Base-by-base conservation (phyloP, 495 filamentous ascomycete genomes). In the Polyplosphaeria fusca region DNA sequence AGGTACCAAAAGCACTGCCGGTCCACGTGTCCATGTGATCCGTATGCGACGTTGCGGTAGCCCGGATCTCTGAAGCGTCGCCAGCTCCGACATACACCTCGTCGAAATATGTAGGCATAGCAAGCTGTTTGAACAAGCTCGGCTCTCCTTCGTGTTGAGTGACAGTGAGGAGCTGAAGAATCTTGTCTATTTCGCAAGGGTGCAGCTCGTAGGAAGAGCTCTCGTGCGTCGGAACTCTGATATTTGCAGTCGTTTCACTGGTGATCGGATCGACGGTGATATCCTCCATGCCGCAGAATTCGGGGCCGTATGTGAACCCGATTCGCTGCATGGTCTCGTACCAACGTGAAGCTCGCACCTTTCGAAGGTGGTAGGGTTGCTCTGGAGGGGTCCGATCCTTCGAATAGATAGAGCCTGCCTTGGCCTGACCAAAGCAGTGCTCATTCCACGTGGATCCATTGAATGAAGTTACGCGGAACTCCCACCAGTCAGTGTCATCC, bases 341-440 rank as follows among this genome's bases (percentile, higher is more conserved):
- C 49, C 49, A 52, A 9, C 24, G 23, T 13, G 3, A 4, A 1
- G 47, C 14, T 12, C 16, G 19, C 2, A 37, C 35, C 38, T 41
- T 41, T 27, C 19, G 32, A 25, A 41, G 32, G 13, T 27, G 38
- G 12, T 41, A 9, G 5, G 38, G 46, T 20, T 48, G 46, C 18
- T 20, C 18, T 4, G 23, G 24, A 35, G 23, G 23, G 3, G 27
- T 3, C 18, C 13, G 5, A 16, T 48, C 27, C 3, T 16, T 35
- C 12, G 46, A 5, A 19, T 35, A 35, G 4, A 30, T 35, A 35
- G 46, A 14, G 14, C 46, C 49, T 11, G 22, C 19, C 24, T 42
- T 52, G n/a, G 16, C 38, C 35, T 42, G 49, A 19, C 49, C 49
- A 3, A n/a, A 42, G 28, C 18, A 24, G 16, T 52, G 49, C 35